Base-by-base conservation (phyloP, 768 basidiomycete species). In the Phallus indusiatus region DNA sequence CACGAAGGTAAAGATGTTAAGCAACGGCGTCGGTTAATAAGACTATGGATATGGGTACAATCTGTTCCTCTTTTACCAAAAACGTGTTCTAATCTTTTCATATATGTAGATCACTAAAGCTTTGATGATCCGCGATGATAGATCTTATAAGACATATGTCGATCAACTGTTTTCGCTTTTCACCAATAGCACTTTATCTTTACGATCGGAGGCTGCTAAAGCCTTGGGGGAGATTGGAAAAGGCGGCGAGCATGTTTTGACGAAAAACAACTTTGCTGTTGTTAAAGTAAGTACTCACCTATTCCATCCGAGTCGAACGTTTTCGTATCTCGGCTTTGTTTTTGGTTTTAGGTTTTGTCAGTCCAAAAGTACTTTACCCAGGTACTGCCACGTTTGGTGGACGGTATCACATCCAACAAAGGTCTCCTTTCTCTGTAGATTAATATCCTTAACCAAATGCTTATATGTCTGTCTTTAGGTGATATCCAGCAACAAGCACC, bases 211-310 rank as follows among this genome's bases (percentile, higher is more conserved):
- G 53, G 93, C 88, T 14, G 94, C 92, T 0, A 82, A 79, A 61
- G 82, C 83, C 0, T 70, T 97, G 42, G 90, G 91, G 0, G 73
- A 80, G 49, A 73, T 94, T 37, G 72, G 71, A 12, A 78, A 82
- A 6, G 76, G 77, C 33, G 70, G 76, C 1, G 89, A 91, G 64
- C 68, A 72, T 9, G 71, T 87, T 22, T 69, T 96, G 64, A 86
- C 82, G 10, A 97, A 92, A 72, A 75, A 76, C 53, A 88, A 95
- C 66, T 80, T 85, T 69, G 83, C 90, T 1, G 78, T 88, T 14
- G 75, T 92, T 42, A 87, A 86, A 77, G 95, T 91, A 59, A 58
- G 4, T 28, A 76, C 64, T 16, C 7, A 21, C 37, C 20, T 47
- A 14, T 9, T 37, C 8, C 50, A 28, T 7, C 28, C 7, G 28